Conservation (phyloP, 164 flowering plant genomes). For the Nymphaea thermarum region DNA sequence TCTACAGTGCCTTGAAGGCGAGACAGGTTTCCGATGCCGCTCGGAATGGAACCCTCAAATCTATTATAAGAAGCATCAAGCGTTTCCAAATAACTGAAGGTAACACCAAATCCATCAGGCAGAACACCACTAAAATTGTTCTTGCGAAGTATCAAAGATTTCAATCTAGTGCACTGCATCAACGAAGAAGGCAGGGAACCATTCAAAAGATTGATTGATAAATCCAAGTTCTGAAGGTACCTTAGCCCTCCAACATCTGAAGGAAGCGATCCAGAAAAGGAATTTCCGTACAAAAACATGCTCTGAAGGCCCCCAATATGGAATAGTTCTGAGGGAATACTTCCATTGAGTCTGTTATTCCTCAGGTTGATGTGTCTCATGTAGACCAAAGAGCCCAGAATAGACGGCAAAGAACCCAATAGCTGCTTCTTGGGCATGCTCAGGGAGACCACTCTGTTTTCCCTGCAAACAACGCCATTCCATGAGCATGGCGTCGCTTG, state of each 20-base stretch:
- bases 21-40: slow-evolving; percentile 60
- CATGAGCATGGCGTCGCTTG: slow-evolving; percentile 78
- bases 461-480: slow-evolving; percentile 81
- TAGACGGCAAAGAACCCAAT: slow-evolving; percentile 48
- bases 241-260: slow-evolving; percentile 44
- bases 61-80: slow-evolving; percentile 70
- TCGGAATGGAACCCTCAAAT: slow-evolving; percentile 62
- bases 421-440: slow-evolving; percentile 71
- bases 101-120: slow-evolving; percentile 60
- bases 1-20: slow-evolving; percentile 72
- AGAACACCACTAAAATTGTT: slow-evolving; percentile 73
- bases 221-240: slow-evolving; percentile 62
- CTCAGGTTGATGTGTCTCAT: slow-evolving; percentile 82
- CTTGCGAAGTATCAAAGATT: slow-evolving; percentile 40
- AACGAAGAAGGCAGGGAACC: slow-evolving; percentile 59
- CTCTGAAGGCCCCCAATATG: slow-evolving; percentile 51
- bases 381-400: slow-evolving; percentile 53
- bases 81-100: slow-evolving; percentile 46
- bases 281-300: slow-evolving; percentile 70
- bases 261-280: slow-evolving; percentile 61
- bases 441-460: slow-evolving; percentile 50
- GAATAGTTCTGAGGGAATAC: slow-evolving; percentile 53
- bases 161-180: slow-evolving; percentile 54
- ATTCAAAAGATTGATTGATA: slow-evolving; percentile 58
- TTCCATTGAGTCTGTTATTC: slow-evolving; percentile 55